A percentile compares a stretch with the other conserved stretches of the same genome.
Evolutionary conservation across 306 rosid species (phyloP).

Genomic region (Cucumis sativus): Cucumber_9930_V3 NC_026659.2:21233501-21234000

Average conservation of each 20-base stretch:
- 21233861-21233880: conserved; percentile 55
- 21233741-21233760: conserved; percentile 42
- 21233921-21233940: conserved; percentile 59
- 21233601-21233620: neutral
- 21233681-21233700: neutral
- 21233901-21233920: conserved; percentile 70
- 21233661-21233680: neutral
- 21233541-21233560: neutral
- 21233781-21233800: conserved; percentile 13
- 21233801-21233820: conserved; percentile 39
- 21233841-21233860: conserved; percentile 56
- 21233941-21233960: conserved; percentile 35
- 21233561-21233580: neutral
- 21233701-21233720: conserved; percentile 1
- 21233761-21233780: conserved; percentile 16
- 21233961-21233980: conserved; percentile 69
- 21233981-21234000: conserved; percentile 70
- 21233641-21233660: neutral
- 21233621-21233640: neutral
- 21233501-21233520: neutral
- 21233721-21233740: neutral
- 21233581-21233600: neutral
- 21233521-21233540: neutral
- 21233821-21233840: conserved; percentile 39
- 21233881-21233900: conserved; percentile 93